These are phyloP conservation scores for Lentinula guzmanii DNA, from an alignment of 768 basidiomycete genomes.

Conservation along the genomic window DNA sequence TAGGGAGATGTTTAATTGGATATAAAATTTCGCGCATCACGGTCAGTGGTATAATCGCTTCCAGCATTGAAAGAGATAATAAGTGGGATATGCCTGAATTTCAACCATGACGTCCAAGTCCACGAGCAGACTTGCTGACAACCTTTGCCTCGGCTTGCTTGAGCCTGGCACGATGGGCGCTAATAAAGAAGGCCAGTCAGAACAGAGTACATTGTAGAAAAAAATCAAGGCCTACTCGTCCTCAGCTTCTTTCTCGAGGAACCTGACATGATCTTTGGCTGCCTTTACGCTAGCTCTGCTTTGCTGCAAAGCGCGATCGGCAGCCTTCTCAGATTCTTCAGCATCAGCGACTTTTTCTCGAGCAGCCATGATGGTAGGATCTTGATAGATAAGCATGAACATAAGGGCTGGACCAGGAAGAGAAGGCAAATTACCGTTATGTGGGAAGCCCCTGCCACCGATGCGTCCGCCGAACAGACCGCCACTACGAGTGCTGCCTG, in stretches of 20 bases:
- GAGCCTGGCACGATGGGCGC: conserved; percentile 28
- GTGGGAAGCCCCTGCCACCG: conserved; percentile 3
- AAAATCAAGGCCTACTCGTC: conserved; percentile 29
- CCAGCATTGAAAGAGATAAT: neutral
- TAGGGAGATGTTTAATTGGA: too few relatives aligned
- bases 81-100: neutral
- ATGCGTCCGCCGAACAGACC: conserved; percentile 9
- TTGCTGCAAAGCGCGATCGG: conserved; percentile 1
- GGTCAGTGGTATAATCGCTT: neutral
- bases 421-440: neutral
- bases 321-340: conserved; percentile 5
- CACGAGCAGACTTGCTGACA: conserved; percentile 28
- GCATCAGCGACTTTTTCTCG: conserved; percentile 31
- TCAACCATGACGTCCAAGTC: conserved; percentile 26
- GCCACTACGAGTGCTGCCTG: conserved; percentile 8
- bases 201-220: neutral
- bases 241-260: conserved; percentile 30
- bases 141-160: conserved; percentile 33
- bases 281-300: conserved; percentile 18
- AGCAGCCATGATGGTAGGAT: conserved; percentile 30
- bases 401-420: neutral
- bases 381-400: neutral
- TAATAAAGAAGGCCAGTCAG: conserved; percentile 10
- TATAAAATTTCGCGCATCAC: too few relatives aligned
- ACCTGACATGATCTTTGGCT: conserved; percentile 29